Evolutionary conservation across 371 early-diverging fungal species (phyloP).

Genomic region (Massospora cicadina): DNA sequence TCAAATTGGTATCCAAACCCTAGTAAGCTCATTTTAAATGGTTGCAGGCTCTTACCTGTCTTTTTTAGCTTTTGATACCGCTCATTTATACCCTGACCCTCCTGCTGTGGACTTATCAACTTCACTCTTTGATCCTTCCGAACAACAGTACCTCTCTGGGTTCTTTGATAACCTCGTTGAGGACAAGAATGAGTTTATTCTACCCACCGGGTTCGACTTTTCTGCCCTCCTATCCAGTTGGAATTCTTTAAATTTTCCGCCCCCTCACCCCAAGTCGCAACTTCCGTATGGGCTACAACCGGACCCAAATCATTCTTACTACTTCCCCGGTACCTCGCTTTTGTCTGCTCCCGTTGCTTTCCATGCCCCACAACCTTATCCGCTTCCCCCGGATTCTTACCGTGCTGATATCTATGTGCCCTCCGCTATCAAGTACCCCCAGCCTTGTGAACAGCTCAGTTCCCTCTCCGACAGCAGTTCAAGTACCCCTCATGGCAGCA

Average conservation of each 20-base stretch:
- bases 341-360: not conserved
- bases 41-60: not conserved
- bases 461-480: not conserved
- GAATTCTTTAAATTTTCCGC: not conserved
- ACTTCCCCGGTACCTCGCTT: not conserved
- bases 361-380: not conserved
- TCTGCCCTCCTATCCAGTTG: not conserved
- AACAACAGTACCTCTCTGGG: slow-evolving; percentile 5
- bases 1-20: slow-evolving; percentile 5
- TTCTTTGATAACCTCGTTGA: slow-evolving; percentile 10
- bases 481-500: not conserved
- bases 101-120: not conserved
- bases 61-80: not conserved
- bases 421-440: not conserved
- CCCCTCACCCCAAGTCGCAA: not conserved
- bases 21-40: not conserved
- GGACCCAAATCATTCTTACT: not conserved
- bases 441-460: not conserved
- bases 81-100: not conserved
- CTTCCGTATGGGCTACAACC: not conserved
- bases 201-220: slow-evolving; percentile 3
- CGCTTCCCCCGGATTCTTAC: not conserved
- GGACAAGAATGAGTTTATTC: slow-evolving; percentile 8
- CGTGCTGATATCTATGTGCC: not conserved
- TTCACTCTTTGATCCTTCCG: slow-evolving; percentile 5